These are phyloP conservation scores for Lasiosphaeria miniovina DNA, from an alignment of 495 filamentous ascomycete genomes.

Conservation along the genomic window DNA sequence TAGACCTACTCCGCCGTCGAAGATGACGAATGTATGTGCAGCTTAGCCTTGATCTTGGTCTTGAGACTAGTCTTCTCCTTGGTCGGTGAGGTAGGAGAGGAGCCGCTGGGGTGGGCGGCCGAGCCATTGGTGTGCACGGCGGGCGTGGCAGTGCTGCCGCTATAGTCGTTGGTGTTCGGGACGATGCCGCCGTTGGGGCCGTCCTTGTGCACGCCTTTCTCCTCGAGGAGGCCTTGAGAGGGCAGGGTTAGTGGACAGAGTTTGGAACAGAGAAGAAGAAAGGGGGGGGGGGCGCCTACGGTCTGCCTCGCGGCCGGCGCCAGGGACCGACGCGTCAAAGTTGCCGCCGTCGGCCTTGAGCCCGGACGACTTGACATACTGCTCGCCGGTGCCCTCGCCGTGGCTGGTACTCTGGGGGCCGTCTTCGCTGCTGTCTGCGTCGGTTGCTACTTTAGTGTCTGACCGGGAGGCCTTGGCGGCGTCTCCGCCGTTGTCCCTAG, in stretches of 20 bases:
- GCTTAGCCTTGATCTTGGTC: slow-evolving; percentile 41
- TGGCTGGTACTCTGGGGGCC: slow-evolving; percentile 36
- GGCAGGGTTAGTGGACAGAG: neutral
- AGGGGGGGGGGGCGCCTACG: slow-evolving; percentile 44
- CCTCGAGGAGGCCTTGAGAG: slow-evolving; percentile 39
- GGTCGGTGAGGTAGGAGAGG: neutral
- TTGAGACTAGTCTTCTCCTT: slow-evolving; percentile 35
- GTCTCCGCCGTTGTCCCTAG: slow-evolving; percentile 42
- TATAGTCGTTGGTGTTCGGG: slow-evolving; percentile 6
- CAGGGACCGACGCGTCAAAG: slow-evolving; percentile 61
- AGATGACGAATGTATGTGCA: slow-evolving; percentile 23
- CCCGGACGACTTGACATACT: slow-evolving; percentile 53
- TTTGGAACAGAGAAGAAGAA: neutral
- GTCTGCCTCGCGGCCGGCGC: slow-evolving; percentile 63
- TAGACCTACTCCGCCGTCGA: neutral
- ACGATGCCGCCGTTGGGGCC: slow-evolving; percentile 4
- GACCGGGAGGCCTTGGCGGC: slow-evolving; percentile 23
- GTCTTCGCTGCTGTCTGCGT: slow-evolving; percentile 10
- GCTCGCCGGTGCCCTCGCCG: slow-evolving; percentile 52
- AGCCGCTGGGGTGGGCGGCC: neutral
- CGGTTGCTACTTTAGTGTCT: neutral
- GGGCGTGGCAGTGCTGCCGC: neutral
- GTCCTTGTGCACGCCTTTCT: slow-evolving; percentile 37
- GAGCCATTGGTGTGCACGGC: slow-evolving; percentile 1
- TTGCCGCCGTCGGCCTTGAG: slow-evolving; percentile 61